A percentile compares a stretch with the other conserved stretches of the same genome.
Conservation (phyloP, 208 protist genomes). For the Novymonas esmeraldas region DNA sequence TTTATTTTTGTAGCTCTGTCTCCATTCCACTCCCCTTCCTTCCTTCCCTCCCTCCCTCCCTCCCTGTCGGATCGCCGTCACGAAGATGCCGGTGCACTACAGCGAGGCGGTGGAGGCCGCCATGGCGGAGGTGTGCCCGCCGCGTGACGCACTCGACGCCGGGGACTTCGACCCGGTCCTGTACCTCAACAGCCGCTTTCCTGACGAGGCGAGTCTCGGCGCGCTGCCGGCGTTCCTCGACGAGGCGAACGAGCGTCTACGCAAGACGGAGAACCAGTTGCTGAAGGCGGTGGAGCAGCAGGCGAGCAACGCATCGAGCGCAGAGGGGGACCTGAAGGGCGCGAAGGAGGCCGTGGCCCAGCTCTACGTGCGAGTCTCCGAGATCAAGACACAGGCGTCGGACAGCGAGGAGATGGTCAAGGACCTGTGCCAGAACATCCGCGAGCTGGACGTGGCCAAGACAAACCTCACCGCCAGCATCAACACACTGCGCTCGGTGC, state of each 20-base stretch:
- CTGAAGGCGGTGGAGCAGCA: constrained; percentile 92
- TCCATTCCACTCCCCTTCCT: too few species aligned
- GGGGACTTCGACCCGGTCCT: constrained; percentile 91
- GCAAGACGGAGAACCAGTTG: constrained; percentile 89
- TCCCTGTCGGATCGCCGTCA: too few species aligned
- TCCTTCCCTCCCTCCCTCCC: too few species aligned
- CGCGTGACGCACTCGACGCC: constrained; percentile 77
- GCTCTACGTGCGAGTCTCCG: constrained; percentile 87
- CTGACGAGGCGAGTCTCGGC: constrained; percentile 85
- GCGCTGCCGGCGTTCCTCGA: constrained; percentile 85
- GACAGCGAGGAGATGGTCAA: constrained; percentile 94
- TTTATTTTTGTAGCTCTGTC: too few species aligned
- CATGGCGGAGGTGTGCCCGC: constrained; percentile 81
- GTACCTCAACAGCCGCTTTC: constrained; percentile 95
- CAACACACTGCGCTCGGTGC: constrained; percentile 91
- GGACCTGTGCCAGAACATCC: constrained; percentile 94
- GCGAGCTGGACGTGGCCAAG: constrained; percentile 95
- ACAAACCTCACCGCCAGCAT: constrained; percentile 93
- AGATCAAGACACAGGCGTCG: constrained; percentile 91
- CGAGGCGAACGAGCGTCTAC: constrained; percentile 83
- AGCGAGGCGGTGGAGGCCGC: constrained; percentile 79
- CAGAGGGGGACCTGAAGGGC: constrained; percentile 84
- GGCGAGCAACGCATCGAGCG: constrained; percentile 62
- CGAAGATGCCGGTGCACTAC: constrained; percentile 54
- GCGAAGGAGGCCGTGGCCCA: constrained; percentile 86